phyloP scores from a whole-genome alignment of 2,329 filamentous ascomycete genomes.

The Paraphoma sp. region DNA sequence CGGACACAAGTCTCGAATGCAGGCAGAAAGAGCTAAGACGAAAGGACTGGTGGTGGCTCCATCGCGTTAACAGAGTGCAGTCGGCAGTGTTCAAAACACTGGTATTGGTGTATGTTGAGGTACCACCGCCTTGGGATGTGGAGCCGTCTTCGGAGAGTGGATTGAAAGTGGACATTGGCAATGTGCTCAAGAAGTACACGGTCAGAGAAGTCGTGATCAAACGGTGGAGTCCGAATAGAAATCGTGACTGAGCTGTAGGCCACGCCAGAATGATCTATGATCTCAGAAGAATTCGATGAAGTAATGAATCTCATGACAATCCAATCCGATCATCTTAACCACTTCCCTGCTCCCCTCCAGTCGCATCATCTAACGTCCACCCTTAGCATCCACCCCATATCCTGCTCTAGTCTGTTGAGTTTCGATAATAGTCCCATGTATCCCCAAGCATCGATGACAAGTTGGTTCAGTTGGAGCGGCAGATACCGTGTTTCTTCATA shows the following conservation, averaged over 20 bases:
- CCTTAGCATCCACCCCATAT: slow-evolving; percentile 5
- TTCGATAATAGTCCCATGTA: slow-evolving; percentile 5
- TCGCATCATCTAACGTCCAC: neutral
- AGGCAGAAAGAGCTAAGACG: slow-evolving; percentile 51
- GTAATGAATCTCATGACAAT: too few species aligned
- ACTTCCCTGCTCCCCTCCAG: too few species aligned
- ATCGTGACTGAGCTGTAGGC: slow-evolving; percentile 58
- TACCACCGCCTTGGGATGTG: slow-evolving; percentile 71
- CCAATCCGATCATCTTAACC: too few species aligned
- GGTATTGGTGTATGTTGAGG: slow-evolving; percentile 87
- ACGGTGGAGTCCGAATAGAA: slow-evolving; percentile 85
- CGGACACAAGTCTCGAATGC: slow-evolving; percentile 58
- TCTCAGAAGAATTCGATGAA: too few species aligned
- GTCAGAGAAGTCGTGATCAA: slow-evolving; percentile 82
- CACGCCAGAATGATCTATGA: too few species aligned
- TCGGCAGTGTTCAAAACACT: slow-evolving; percentile 89
- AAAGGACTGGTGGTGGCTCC: slow-evolving; percentile 80
- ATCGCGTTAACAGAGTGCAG: slow-evolving; percentile 88
- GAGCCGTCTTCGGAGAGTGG: slow-evolving; percentile 31
- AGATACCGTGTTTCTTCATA: slow-evolving; percentile 17
- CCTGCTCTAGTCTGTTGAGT: neutral
- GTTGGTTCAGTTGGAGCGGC: slow-evolving; percentile 12
- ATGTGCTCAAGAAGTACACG: slow-evolving; percentile 71
- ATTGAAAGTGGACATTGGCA: slow-evolving; percentile 62
- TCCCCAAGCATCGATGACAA: slow-evolving; percentile 8